phyloP scores from a whole-genome alignment of 1,284 basidiomycete species.

The Apiotrichum porosum region DNA sequence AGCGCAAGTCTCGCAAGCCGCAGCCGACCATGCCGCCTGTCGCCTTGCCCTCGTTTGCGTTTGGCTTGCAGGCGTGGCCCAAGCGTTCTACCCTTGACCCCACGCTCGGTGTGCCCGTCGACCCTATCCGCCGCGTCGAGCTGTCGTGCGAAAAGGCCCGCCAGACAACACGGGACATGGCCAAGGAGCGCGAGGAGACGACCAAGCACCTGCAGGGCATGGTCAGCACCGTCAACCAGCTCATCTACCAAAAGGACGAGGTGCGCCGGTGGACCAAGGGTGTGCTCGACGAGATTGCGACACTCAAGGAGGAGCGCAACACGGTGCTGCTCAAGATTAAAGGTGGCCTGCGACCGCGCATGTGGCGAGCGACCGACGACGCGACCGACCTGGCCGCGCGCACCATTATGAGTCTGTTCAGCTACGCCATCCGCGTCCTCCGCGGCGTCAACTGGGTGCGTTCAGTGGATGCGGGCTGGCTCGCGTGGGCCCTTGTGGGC shows the following conservation, averaged over 20 bases:
- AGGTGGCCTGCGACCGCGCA: constrained; percentile 10
- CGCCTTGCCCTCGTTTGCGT: constrained; percentile 11
- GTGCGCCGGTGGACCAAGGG: constrained; percentile 25
- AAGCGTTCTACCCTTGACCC: constrained; percentile 30
- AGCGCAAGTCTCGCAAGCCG: constrained; percentile 8
- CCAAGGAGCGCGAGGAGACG: constrained; percentile 2
- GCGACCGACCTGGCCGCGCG: constrained; percentile 9
- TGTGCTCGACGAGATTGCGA: constrained; percentile 11
- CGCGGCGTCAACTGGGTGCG: constrained; percentile 7
- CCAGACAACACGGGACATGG: constrained; percentile 6
- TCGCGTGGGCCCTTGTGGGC: constrained; percentile 7
- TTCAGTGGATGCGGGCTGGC: constrained; percentile 1
- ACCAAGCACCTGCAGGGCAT: constrained; percentile 17
- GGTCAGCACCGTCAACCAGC: constrained; percentile 20
- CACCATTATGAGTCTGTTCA: constrained; percentile 3
- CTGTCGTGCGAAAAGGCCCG: constrained; percentile 16
- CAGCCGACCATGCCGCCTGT: constrained; percentile 3
- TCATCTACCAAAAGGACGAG: constrained; percentile 27
- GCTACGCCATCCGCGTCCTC: constrained; percentile 2
- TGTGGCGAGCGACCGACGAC: constrained; percentile 8
- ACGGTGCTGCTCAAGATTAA: constrained; percentile 9
- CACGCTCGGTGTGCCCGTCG: constrained; percentile 16
- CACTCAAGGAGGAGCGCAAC: constrained; percentile 6
- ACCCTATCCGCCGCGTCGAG: constrained; percentile 29
- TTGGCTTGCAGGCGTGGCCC: constrained; percentile 23